phyloP scores from a whole-genome alignment of 2,329 filamentous ascomycete genomes.

The Fusarium udum region DNA sequence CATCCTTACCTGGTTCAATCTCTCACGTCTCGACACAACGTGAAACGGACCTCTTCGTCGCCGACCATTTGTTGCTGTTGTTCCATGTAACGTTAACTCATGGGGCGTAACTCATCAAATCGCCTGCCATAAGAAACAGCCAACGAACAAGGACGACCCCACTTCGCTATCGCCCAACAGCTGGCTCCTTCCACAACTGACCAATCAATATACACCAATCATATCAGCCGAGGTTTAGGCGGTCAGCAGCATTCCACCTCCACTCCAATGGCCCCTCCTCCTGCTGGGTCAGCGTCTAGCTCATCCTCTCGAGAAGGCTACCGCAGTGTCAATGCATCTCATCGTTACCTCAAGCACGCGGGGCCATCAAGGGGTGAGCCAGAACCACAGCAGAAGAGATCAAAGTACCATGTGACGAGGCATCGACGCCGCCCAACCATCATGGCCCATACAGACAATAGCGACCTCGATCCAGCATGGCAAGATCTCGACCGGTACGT shows the following conservation, averaged over 20 bases:
- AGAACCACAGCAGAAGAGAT: constrained; percentile 27
- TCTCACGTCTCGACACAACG: constrained; percentile 31
- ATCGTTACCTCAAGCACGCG: constrained; percentile 46
- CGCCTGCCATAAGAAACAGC: constrained; percentile 30
- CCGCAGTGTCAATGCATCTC: constrained; percentile 38
- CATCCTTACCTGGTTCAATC: constrained; percentile 34
- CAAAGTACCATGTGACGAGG: constrained; percentile 42
- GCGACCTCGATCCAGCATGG: constrained; percentile 70
- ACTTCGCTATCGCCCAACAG: constrained; percentile 4
- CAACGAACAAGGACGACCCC: constrained; percentile 14
- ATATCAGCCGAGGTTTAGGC: constrained; percentile 40
- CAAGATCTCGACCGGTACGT: constrained; percentile 80
- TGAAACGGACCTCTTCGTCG: constrained; percentile 21
- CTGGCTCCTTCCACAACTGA: neutral
- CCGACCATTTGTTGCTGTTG: constrained; percentile 15
- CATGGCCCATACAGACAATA: constrained; percentile 50
- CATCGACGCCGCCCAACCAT: constrained; percentile 43
- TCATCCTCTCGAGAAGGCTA: constrained; percentile 36
- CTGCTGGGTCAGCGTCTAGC: constrained; percentile 38
- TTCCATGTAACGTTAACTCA: constrained; percentile 45
- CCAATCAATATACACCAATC: constrained; percentile 33
- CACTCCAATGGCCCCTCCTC: constrained; percentile 39
- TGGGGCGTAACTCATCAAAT: constrained; percentile 14
- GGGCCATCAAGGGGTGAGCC: constrained; percentile 32
- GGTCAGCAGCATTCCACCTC: constrained; percentile 30